A percentile compares a stretch with the other conserved stretches of the same genome.
Conservation (phyloP, 192 early-diverging fungal species). For the Coemansia sp. region DNA sequence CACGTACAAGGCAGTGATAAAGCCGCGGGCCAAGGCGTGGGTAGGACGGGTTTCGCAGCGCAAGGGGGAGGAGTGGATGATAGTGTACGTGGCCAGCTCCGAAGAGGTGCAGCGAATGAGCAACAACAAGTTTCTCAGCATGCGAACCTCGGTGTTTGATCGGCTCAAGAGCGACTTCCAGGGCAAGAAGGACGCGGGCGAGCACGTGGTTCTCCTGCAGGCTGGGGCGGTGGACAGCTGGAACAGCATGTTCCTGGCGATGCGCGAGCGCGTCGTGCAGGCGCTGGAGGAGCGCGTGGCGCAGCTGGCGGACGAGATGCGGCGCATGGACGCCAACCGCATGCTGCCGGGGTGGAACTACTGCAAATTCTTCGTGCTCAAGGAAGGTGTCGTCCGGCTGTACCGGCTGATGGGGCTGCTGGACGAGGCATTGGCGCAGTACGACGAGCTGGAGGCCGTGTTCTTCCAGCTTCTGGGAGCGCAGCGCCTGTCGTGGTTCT, state of each 20-base stretch:
- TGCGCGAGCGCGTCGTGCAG: conserved; percentile 67
- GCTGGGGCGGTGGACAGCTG: conserved; percentile 39
- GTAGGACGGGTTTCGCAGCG: conserved; percentile 16
- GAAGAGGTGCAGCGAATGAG: conserved; percentile 55
- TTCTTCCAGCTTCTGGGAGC: conserved; percentile 89
- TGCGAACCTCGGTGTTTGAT: conserved; percentile 76
- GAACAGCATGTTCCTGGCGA: conserved; percentile 28
- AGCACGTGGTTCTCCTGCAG: conserved; percentile 34
- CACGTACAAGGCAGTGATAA: conserved; percentile 42
- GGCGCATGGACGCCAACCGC: conserved; percentile 86
- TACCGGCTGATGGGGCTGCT: conserved; percentile 86
- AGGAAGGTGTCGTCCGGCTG: conserved; percentile 83
- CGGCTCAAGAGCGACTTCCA: conserved; percentile 86
- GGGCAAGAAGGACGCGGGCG: conserved; percentile 29
- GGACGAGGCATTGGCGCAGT: conserved; percentile 90
- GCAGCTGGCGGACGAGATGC: conserved; percentile 65
- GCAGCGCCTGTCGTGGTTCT: conserved; percentile 91
- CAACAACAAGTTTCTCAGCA: conserved; percentile 52
- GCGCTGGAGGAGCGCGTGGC: conserved; percentile 71
- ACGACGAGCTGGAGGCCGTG: conserved; percentile 96
- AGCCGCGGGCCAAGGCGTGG: conserved; percentile 45
- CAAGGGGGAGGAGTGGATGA: conserved; percentile 79
- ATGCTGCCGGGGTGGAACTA: conserved; percentile 99
- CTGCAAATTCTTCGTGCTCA: conserved; percentile 94
- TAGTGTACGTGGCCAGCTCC: conserved; percentile 69